phyloP scores from a whole-genome alignment of 2,329 filamentous ascomycete genomes.

The Salinomyces thailandicus region DNA sequence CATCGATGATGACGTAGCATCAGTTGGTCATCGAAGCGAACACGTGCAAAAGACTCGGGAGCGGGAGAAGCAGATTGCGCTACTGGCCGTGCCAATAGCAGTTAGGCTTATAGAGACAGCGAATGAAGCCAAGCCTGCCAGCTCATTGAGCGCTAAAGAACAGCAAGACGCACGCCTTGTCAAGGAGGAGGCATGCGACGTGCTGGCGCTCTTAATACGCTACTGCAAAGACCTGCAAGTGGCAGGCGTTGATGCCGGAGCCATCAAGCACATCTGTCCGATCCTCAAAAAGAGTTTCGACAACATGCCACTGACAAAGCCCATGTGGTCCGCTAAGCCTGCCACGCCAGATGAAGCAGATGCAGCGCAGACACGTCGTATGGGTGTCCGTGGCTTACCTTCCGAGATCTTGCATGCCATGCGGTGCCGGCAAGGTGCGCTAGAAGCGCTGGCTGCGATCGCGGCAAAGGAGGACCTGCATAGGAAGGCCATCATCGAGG shows the following conservation, averaged over 20 bases:
- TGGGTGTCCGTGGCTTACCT: conserved; percentile 54
- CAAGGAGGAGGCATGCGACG: conserved; percentile 60
- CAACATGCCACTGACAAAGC: conserved; percentile 38
- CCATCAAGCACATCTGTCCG: conserved; percentile 51
- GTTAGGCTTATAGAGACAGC: conserved; percentile 38
- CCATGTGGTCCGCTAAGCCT: conserved; percentile 44
- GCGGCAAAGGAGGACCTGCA: conserved; percentile 74
- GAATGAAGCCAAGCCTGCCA: conserved; percentile 9
- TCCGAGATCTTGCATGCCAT: conserved; percentile 57
- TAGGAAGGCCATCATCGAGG: conserved; percentile 69
- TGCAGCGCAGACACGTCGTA: conserved; percentile 27
- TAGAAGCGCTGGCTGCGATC: conserved; percentile 74
- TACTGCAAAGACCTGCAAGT: conserved; percentile 73
- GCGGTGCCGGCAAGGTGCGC: conserved; percentile 61
- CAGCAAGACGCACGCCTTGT: conserved; percentile 39
- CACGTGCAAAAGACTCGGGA: conserved; percentile 26
- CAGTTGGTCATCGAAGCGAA: conserved; percentile 24
- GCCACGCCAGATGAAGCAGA: conserved; percentile 14
- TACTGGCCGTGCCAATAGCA: conserved; percentile 38
- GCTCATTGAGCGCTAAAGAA: conserved; percentile 6
- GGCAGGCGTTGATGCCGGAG: conserved; percentile 62
- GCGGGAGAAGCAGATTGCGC: conserved; percentile 33
- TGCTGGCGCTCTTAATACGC: conserved; percentile 67
- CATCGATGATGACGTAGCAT: conserved; percentile 25
- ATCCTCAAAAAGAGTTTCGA: conserved; percentile 59